Evolutionary conservation across 306 rosid species (phyloP).

Genomic region (Cucurbita maxima): DNA sequence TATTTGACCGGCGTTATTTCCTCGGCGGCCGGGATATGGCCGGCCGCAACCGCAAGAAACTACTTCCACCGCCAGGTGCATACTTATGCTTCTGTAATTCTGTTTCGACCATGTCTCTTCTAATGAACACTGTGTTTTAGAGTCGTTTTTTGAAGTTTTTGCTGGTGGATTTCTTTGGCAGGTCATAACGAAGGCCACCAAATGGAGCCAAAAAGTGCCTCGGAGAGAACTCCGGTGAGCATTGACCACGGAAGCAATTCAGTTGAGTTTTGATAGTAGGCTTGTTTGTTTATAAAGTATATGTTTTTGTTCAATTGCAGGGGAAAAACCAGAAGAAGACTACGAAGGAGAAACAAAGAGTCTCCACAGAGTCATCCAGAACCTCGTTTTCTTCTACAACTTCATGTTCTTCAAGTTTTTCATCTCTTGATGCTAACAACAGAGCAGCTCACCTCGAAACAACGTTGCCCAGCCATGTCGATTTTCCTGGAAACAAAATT

Average conservation of each 20-base stretch:
- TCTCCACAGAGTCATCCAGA: conserved; percentile 56
- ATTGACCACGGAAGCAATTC: neutral
- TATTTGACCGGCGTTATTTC: conserved; percentile 65
- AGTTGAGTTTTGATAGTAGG: neutral
- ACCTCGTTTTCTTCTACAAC: conserved; percentile 58
- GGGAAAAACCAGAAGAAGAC: conserved; percentile 24
- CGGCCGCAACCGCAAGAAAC: conserved; percentile 21
- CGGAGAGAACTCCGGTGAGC: conserved; percentile 34
- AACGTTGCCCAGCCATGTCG: conserved; percentile 16
- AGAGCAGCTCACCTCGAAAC: conserved; percentile 36
- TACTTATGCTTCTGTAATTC: neutral
- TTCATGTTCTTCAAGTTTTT: conserved; percentile 65
- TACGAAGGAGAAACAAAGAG: conserved; percentile 35
- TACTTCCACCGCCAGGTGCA: conserved; percentile 25
- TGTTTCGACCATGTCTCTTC: neutral
- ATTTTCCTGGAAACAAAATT: conserved; percentile 10
- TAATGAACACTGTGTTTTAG: neutral
- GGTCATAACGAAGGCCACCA: conserved; percentile 22
- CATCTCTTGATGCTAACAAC: conserved; percentile 40
- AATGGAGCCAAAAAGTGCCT: conserved; percentile 16
- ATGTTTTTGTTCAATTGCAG: conserved; percentile 23
- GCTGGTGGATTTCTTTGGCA: conserved; percentile 5
- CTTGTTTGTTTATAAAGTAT: neutral
- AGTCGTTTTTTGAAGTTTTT: neutral
- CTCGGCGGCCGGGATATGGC: conserved; percentile 23